Evolutionary conservation across 179 eudicot species (phyloP), one percentile per base, ranked within the genome.

Genomic region (Camellia oleifera): DNA sequence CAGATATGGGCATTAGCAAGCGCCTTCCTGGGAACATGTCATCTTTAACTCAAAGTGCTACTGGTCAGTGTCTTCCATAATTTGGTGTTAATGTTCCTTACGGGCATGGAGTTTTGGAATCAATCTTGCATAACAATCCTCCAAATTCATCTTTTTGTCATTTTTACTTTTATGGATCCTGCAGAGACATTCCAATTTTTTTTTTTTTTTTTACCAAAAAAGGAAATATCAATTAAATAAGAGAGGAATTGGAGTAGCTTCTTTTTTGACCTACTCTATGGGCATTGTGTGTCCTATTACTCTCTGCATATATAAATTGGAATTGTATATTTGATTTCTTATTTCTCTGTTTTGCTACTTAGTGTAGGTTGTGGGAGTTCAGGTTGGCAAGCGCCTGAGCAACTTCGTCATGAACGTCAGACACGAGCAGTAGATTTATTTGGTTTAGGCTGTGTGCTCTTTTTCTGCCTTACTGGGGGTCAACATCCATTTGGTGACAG

Each of bases 361-460:
- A 72, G 44, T 81, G 12, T 81, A 95, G 98, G 97, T 76, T 82
- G 83, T 84, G 98, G 98, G 77, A 95, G 95, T 83, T 89, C 92
- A 11, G 98, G 98, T 46, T 95, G 98, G 98, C 98, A 92, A 90
- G 94, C 98, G 62, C 97, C 97, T 10, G 98, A 95, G 79, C 95
- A 89, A 84, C 92, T 95, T 84, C 89, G 76, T 69, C 87, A 85
- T 79, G 94, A 88, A 76, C 92, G 95, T 64, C 98, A 93, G 83
- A 95, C 97, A 67, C 88, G 95, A 42, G 93, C 95, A 23, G 88
- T 93, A 42, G 98, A 95, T 83, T 72, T 92, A 83, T 95, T 95
- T 83, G 91, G 94, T 84, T 82, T 95, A 70, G 98, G 98, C 0
- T 92, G 94, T 83, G 87, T 92, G 71, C 84, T 93, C 9, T 93